A percentile compares a stretch with the other conserved stretches of the same genome.
Conservation (phyloP, 2,329 filamentous ascomycete genomes). For the Sporothrix mexicana region DNA sequence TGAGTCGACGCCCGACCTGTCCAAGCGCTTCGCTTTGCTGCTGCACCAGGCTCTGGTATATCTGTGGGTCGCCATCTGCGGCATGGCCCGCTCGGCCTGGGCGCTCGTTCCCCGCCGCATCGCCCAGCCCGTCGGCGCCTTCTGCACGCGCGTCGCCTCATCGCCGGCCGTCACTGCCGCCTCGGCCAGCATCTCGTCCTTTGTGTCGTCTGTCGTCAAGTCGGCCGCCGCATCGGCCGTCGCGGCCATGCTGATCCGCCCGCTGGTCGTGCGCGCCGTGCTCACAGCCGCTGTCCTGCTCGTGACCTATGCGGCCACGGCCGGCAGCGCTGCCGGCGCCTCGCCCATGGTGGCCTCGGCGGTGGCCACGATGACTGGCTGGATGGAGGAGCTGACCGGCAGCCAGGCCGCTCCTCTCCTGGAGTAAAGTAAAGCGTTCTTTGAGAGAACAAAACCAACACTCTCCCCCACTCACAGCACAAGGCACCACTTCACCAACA, state of each 20-base stretch:
- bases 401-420: conserved; percentile 6
- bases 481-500: conserved; percentile 22
- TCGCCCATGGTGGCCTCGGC: conserved; percentile 31
- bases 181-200: conserved; percentile 23
- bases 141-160: conserved; percentile 25
- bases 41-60: conserved; percentile 33
- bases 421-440: not conserved
- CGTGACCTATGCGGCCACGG: conserved; percentile 30
- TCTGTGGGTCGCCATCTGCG: conserved; percentile 33
- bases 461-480: not conserved
- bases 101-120: conserved; percentile 34
- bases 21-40: conserved; percentile 30
- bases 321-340: conserved; percentile 10
- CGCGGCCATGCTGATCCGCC: conserved; percentile 30
- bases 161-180: conserved; percentile 31
- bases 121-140: conserved; percentile 33
- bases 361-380: conserved; percentile 6
- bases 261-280: conserved; percentile 35
- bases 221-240: conserved; percentile 33
- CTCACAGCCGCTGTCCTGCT: conserved; percentile 32
- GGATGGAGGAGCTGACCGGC: conserved; percentile 28
- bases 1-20: not conserved
- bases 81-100: conserved; percentile 27
- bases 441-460: not conserved
- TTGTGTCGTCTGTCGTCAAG: conserved; percentile 18